A percentile compares a stretch with the other conserved stretches of the same genome.
phyloP scores from a whole-genome alignment of 148 eudicot species.

The Heliosperma pusillum region DNA sequence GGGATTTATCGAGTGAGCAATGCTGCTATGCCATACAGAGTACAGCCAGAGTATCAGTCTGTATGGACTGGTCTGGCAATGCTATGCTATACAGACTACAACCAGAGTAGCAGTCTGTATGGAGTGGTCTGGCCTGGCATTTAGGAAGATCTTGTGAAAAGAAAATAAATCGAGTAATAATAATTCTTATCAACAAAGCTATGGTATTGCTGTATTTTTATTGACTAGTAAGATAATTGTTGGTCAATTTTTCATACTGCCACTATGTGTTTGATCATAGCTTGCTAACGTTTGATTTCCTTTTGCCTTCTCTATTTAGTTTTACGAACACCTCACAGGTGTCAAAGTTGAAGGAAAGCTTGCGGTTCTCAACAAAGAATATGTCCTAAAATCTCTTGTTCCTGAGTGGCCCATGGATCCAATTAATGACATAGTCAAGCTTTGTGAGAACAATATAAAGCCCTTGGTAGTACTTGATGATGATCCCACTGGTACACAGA shows the following conservation, averaged over 20 bases:
- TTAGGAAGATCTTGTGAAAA: neutral
- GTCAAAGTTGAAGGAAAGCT: slow-evolving; percentile 87
- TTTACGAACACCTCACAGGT: slow-evolving; percentile 91
- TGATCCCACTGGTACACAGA: slow-evolving; percentile 99
- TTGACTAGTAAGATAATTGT: neutral
- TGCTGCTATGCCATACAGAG: neutral
- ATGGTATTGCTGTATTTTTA: neutral
- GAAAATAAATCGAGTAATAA: neutral
- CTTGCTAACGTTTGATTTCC: neutral
- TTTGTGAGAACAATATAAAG: slow-evolving; percentile 52
- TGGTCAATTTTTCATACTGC: neutral
- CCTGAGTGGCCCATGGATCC: slow-evolving; percentile 84
- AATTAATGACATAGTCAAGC: slow-evolving; percentile 52
- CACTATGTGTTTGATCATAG: neutral
- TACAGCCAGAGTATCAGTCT: neutral
- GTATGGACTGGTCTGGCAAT: no score
- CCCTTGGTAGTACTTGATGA: slow-evolving; percentile 94
- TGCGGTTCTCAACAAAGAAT: slow-evolving; percentile 58
- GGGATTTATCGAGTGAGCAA: neutral
- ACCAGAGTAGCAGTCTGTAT: neutral
- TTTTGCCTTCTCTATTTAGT: slow-evolving; percentile 32
- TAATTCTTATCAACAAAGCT: neutral
- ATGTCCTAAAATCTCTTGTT: slow-evolving; percentile 65
- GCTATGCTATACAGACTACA: neutral
- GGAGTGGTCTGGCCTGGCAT: neutral